Evolutionary conservation across 148 eudicot species (phyloP), one percentile per base, ranked within the genome.

Genomic region (Euryodendron excelsum): DNA sequence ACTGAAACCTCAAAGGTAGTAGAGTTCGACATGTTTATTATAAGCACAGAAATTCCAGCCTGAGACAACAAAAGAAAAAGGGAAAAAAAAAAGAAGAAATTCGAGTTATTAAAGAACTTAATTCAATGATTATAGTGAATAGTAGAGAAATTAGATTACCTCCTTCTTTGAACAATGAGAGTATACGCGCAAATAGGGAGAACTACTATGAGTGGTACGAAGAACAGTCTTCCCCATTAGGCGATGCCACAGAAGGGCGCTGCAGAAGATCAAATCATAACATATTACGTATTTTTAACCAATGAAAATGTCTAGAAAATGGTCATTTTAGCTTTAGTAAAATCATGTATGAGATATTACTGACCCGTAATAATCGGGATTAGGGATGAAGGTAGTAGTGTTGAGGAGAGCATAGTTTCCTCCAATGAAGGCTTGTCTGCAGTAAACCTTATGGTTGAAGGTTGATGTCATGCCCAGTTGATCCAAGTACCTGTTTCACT

Each of bases 361-460:
- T 55, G 1, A 87, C 94, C 92, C 85, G 17, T 89, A 91, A 73
- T 86, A 91, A 71, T 89, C 92, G 0, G 94, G 91, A 68, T 91
- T 91, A 3, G 92, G 94, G 55, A 82, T 55, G 76, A 85, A 91
- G 1, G 86, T 79, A 14, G 87, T 89, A 20, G 81, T 83, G 70
- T 89, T 87, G 11, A 91, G 88, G 44, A 91, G 85, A 68, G 76
- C 88, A 79, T 91, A 91, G 75, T 89, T 85, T 58, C 94, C 91
- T 73, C 92, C 92, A 30, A 89, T 83, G 11, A 91, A 78, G 69
- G 91, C 69, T 78, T 91, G 94, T 75, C 94, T 81, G 81, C 93
- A 90, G 72, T 31, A 90, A 23, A 84, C 89, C 82, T 90, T 87
- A 48, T 80, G 84, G 76, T 87, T 76, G 77, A 68, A 90, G 58